Percentiles rank a stretch among this genome's conserved stretches.
These are phyloP conservation scores for Xylaria bambusicola DNA, from an alignment of 495 filamentous ascomycete genomes.

Conservation along the genomic window DNA sequence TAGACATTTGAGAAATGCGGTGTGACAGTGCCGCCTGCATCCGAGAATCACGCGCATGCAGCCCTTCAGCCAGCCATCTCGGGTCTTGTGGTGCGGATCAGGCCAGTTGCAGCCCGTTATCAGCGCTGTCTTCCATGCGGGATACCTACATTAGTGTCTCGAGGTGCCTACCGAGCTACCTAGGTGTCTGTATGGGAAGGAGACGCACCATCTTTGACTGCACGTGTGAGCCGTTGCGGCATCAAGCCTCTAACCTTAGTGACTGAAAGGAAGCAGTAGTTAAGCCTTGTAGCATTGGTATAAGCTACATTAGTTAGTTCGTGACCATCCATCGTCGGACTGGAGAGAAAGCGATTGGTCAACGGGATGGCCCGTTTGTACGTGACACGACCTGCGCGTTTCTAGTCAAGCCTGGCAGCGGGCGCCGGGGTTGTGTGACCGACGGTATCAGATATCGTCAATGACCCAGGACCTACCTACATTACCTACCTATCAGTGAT, in stretches of 20 bases:
- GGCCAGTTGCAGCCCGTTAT: conserved; percentile 15
- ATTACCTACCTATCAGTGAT: not conserved
- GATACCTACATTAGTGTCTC: too few species aligned
- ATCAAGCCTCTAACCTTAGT: too few species aligned
- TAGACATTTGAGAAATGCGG: not conserved
- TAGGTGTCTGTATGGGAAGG: too few species aligned
- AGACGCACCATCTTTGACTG: too few species aligned
- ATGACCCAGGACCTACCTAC: not conserved
- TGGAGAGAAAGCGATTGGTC: not conserved
- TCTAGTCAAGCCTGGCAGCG: not conserved
- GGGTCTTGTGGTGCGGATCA: not conserved
- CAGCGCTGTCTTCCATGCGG: conserved; percentile 9
- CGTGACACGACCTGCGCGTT: not conserved
- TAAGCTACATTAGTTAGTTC: too few species aligned
- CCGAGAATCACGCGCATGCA: conserved; percentile 10
- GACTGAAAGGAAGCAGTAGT: too few species aligned
- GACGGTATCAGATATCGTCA: not conserved
- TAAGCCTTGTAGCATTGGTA: too few species aligned
- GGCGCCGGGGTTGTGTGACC: conserved; percentile 1
- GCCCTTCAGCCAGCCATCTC: conserved; percentile 3
- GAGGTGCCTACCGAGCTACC: too few species aligned
- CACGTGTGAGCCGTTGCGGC: too few species aligned
- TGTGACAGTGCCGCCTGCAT: conserved; percentile 11
- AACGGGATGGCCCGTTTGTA: not conserved
- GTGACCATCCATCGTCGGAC: not conserved